phyloP scores from a whole-genome alignment of 1,284 basidiomycete genomes.

The Ustilago esculenta region DNA sequence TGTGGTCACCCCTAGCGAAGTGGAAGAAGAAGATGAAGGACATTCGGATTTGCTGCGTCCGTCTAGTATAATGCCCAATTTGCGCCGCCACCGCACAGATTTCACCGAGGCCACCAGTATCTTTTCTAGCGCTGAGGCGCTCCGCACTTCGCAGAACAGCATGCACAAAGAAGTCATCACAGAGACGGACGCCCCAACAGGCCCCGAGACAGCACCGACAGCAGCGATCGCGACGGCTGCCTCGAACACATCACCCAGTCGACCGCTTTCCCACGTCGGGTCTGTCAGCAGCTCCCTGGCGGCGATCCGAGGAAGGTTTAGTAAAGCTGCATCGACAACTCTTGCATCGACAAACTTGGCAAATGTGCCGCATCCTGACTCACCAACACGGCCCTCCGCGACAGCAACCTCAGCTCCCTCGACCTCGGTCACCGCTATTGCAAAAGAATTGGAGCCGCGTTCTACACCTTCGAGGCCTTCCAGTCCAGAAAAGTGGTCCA shows the following conservation, averaged over 20 bases:
- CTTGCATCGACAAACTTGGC: constrained; percentile 3
- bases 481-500: constrained; percentile 26
- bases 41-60: constrained; percentile 2
- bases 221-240: constrained; percentile 1
- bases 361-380: background rate
- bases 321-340: constrained; percentile 17
- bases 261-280: constrained; percentile 21
- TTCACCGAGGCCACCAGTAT: constrained; percentile 45
- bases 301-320: constrained; percentile 32
- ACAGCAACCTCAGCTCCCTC: background rate
- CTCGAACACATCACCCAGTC: constrained; percentile 2
- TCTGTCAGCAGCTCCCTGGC: constrained; percentile 34
- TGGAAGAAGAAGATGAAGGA: constrained; percentile 6
- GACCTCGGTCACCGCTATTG: constrained; percentile 16
- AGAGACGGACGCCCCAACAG: background rate
- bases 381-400: constrained; percentile 3
- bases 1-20: constrained; percentile 20
- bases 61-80: constrained; percentile 14
- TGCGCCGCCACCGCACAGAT: constrained; percentile 30
- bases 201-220: background rate
- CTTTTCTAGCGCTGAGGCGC: constrained; percentile 28
- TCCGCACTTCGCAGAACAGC: constrained; percentile 20
- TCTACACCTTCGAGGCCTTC: constrained; percentile 19
- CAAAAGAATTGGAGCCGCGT: constrained; percentile 24
- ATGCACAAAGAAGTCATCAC: constrained; percentile 22